Evolutionary conservation across 164 flowering plant species (phyloP).

Genomic region (Liriodendron chinense): DNA sequence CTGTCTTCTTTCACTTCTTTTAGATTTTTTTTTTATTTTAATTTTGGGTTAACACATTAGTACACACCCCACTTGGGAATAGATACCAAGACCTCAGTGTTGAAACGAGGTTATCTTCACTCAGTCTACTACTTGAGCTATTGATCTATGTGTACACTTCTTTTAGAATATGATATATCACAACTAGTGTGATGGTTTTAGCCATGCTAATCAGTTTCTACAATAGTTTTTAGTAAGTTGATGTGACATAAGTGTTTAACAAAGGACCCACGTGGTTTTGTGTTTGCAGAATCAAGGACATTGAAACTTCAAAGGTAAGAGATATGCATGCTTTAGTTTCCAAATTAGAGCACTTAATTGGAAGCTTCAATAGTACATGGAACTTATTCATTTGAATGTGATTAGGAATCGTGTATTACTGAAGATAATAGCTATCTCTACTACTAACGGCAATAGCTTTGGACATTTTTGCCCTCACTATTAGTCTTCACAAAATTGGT

Average conservation of each 20-base stretch:
- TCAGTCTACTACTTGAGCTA: no score
- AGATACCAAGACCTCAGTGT: no score
- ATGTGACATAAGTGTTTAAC: conserved; percentile 12
- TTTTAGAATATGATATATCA: no score
- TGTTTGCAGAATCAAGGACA: conserved; percentile 73
- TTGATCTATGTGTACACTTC: no score
- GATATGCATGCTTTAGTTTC: conserved; percentile 2
- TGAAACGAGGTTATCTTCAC: no score
- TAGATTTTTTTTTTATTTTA: no score
- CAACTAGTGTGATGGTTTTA: background rate
- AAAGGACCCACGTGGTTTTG: conserved; percentile 7
- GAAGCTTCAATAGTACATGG: background rate
- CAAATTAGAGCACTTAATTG: background rate
- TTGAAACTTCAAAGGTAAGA: conserved; percentile 76
- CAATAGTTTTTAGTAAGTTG: background rate
- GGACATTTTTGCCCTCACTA: no score
- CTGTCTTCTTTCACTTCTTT: background rate
- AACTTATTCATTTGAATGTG: conserved; percentile 4
- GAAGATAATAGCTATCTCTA: background rate
- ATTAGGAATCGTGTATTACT: background rate
- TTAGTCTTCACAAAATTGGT: no score
- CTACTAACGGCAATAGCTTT: no score
- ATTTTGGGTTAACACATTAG: no score
- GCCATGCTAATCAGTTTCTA: background rate
- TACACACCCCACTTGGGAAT: no score